Conservation (phyloP, 129 eudicot genomes). For the Oenanthe sinensis region DNA sequence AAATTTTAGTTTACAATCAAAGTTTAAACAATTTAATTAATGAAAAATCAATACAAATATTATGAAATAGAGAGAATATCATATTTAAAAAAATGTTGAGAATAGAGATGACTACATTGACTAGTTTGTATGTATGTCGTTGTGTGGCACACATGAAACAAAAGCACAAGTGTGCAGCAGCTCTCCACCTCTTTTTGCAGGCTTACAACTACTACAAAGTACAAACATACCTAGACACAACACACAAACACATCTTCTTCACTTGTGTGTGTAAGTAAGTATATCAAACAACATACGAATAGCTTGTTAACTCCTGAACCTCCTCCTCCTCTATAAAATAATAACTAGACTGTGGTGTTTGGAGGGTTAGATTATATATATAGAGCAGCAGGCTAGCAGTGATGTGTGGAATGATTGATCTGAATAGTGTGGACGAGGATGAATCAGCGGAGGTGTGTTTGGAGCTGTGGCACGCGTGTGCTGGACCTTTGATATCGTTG, state of each 20-base stretch:
- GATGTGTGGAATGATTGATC: conserved; percentile 71
- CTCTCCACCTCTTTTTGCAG: conserved; percentile 32
- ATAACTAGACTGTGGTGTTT: too few relatives aligned
- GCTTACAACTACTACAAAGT: conserved; percentile 5
- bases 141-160: conserved; percentile 16
- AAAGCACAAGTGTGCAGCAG: conserved; percentile 30
- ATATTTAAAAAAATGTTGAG: too few relatives aligned
- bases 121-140: too few relatives aligned
- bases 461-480: conserved; percentile 99
- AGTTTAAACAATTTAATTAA: too few relatives aligned
- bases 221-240: background rate
- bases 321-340: too few relatives aligned
- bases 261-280: too few relatives aligned
- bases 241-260: background rate
- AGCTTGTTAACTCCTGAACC: too few relatives aligned
- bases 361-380: conserved; percentile 9
- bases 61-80: too few relatives aligned
- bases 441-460: conserved; percentile 55
- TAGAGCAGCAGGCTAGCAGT: conserved; percentile 1
- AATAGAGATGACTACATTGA: too few relatives aligned
- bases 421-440: conserved; percentile 51
- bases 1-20: too few relatives aligned
- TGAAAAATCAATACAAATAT: too few relatives aligned
- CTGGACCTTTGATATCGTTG: conserved; percentile 68
- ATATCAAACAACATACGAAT: too few relatives aligned